Evolutionary conservation across 1,284 basidiomycete species (phyloP), one percentile per base, ranked within the genome.

Genomic region (Apiotrichum montevideense): DNA sequence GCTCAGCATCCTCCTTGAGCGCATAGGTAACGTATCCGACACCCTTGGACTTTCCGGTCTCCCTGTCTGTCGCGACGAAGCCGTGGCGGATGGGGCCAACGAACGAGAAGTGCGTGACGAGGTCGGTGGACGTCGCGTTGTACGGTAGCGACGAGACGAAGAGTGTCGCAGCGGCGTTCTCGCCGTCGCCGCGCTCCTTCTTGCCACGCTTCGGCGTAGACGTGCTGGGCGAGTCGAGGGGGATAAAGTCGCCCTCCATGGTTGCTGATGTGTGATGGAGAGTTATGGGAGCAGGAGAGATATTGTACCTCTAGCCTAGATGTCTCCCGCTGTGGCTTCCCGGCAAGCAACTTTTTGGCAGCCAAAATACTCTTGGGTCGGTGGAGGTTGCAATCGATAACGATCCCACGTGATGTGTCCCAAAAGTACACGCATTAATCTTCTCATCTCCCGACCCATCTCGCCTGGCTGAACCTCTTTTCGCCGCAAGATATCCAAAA

Each of bases 21-120:
- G 93, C 86, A 76, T 94, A 98, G 0, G 91, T 87, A 59, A 98
- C 91, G 74, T 98, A 98, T 60, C 95, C 95, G n/a, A 98, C 92
- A 65, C 95, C 96, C 73, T 97, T 97, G 4, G 91, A 94, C 35
- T 86, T 82, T 41, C 88, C 87, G 0, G 87, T 85, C 45, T 84
- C 85, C 47, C 66, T 66, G 58, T 77, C 75, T 29, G 86, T 85
- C 10, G 98, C 95, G 2, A 99, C 86, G 71, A 99, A 98, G 0
- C 93, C 95, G 40, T 89, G 87, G 47, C 92, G 84, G 21, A 98
- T 86, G 10, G 95, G 96, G 2, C 93, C 96, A 61, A 97, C 84
- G 72, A 94, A 91, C 13, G 94, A 97, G 79, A 98, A 97, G 50
- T 94, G 83, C 0, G 92, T 93, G 68, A 90, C 83, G 40, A 98